phyloP scores from a whole-genome alignment of 2,329 filamentous ascomycete genomes.

The Phyllosticta paracitricarpa region DNA sequence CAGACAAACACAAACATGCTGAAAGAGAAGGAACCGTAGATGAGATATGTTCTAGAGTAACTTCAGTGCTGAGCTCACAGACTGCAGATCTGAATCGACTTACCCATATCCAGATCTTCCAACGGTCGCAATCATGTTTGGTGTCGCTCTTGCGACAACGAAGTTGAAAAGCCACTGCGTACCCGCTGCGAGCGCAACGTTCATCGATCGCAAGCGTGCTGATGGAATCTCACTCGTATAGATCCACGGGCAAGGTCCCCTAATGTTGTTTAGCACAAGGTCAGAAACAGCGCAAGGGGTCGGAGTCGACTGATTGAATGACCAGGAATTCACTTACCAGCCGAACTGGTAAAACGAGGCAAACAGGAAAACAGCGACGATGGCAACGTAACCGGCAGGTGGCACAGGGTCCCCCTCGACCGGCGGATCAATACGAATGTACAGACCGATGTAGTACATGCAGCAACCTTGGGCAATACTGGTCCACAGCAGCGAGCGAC shows the following conservation, averaged over 20 bases:
- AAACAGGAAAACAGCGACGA: constrained; percentile 64
- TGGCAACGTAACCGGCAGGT: constrained; percentile 58
- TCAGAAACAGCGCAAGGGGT: neutral
- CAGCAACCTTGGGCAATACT: constrained; percentile 50
- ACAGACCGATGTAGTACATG: constrained; percentile 65
- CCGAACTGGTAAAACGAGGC: constrained; percentile 60
- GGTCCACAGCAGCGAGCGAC: constrained; percentile 54
- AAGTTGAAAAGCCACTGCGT: constrained; percentile 71
- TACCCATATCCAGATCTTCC: constrained; percentile 29
- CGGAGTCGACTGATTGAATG: no score
- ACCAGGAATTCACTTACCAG: neutral
- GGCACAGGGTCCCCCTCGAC: constrained; percentile 45
- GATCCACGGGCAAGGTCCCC: constrained; percentile 61
- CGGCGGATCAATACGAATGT: constrained; percentile 54
- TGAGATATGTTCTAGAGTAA: constrained; percentile 51
- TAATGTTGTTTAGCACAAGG: constrained; percentile 38
- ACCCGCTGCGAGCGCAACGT: constrained; percentile 57
- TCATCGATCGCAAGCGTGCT: constrained; percentile 54
- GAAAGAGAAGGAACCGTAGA: constrained; percentile 58
- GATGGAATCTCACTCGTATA: constrained; percentile 62
- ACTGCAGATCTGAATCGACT: neutral
- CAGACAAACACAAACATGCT: constrained; percentile 56
- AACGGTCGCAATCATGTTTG: constrained; percentile 54
- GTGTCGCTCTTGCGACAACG: constrained; percentile 55
- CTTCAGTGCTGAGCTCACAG: constrained; percentile 18